These are phyloP conservation scores for Hericium alpestre DNA, from an alignment of 768 basidiomycete genomes.

Conservation along the genomic window DNA sequence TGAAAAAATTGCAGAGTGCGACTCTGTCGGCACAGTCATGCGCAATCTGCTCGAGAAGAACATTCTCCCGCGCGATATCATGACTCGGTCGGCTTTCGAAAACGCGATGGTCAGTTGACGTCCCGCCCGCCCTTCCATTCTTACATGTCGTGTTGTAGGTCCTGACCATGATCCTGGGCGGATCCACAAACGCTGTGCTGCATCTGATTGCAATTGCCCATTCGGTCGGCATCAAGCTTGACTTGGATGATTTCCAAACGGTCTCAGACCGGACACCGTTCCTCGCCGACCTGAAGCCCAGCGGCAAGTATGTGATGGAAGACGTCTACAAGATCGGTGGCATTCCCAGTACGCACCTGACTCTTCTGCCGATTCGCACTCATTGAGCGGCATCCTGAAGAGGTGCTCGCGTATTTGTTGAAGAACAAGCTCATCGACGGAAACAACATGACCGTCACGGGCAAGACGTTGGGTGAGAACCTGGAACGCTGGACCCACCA, in stretches of 20 bases:
- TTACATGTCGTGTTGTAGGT: conserved; percentile 38
- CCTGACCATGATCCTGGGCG: conserved; percentile 92
- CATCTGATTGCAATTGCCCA: conserved; percentile 96
- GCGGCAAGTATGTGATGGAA: conserved; percentile 98
- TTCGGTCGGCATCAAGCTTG: conserved; percentile 82
- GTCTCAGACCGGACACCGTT: conserved; percentile 92
- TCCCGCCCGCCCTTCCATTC: not conserved
- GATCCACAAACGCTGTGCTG: conserved; percentile 94
- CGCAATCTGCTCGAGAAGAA: conserved; percentile 81
- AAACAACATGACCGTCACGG: conserved; percentile 84
- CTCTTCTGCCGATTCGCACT: not conserved
- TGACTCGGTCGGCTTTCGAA: conserved; percentile 94
- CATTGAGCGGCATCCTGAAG: conserved; percentile 27
- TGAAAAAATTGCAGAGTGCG: conserved; percentile 83
- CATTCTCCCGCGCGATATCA: conserved; percentile 88
- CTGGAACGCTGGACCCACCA: conserved; percentile 80
- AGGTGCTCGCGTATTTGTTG: conserved; percentile 75
- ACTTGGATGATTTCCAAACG: conserved; percentile 85
- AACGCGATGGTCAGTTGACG: conserved; percentile 75
- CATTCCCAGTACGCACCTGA: conserved; percentile 67
- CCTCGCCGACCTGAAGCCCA: conserved; percentile 93
- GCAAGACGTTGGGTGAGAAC: conserved; percentile 84
- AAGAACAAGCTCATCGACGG: conserved; percentile 87
- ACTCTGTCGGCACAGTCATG: conserved; percentile 73
- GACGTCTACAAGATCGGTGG: conserved; percentile 94